Base-by-base conservation (phyloP, 352 stramenopile genomes). In the Elongisporangium senticosum region DNA sequence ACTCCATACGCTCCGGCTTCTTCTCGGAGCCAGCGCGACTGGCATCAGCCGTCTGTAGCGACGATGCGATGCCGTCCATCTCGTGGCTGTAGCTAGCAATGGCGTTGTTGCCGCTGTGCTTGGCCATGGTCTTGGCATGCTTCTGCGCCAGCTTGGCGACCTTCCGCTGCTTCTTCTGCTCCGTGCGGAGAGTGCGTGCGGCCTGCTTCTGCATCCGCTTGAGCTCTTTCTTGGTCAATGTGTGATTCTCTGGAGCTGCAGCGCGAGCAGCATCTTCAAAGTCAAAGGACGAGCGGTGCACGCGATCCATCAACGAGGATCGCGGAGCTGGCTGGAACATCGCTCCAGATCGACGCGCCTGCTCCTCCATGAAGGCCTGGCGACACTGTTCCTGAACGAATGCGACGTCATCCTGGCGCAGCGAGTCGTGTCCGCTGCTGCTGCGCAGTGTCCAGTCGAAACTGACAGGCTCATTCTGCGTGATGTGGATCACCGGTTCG, bases 131-230 rank as follows among this genome's bases (percentile, higher is more conserved):
- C 37, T 65, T 66, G 1, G 55, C 48, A 4, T 48, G 47, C 22
- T 67, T 68, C 43, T 61, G 23, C 3, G 55, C 47, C 7, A 66
- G 57, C 56, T 74, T 77, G 53, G 67, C 40, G 43, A 71, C 62
- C 51, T 74, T 73, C 17, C 64, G 63, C 22, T 64, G 59, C 58
- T 78, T 55, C 50, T 74, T 81, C 28, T 64, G 61, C 52, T 81
- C 72, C 28, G 62, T 54, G 14, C 64, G 64, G 17, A 68, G 24
- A 4, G 64, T 64, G 7, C 60, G 63, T 8, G 65, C 60, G 14
- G 75, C 55, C 21, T 58, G 65, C 61, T 73, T 79, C 21, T 58
- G 63, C 7, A 77, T 61, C 28, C 71, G 68, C 58, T 74, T 69
- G 51, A 68, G 61, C 8, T 72, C 69, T 4, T 53, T 55, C 52